Conservation (phyloP, 331 rosid species). For the Ulmus americana region DNA sequence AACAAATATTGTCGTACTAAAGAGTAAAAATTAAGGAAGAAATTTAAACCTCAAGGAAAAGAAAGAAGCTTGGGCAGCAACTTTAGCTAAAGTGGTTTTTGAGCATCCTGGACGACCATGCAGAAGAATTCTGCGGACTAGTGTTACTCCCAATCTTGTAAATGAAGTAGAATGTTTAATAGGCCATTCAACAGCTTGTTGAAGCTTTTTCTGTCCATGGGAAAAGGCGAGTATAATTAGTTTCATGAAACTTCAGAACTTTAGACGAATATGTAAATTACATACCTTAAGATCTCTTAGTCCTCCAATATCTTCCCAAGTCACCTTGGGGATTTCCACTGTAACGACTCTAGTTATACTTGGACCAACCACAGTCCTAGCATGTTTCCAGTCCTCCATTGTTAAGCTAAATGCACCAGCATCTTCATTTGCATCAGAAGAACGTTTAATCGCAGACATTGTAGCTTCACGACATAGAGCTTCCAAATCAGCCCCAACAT, state of each 20-base stretch:
- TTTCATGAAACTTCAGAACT: constrained; percentile 12
- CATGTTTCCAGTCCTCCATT: constrained; percentile 74
- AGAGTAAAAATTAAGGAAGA: constrained; percentile 14
- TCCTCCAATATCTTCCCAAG: constrained; percentile 94
- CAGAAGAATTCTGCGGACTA: constrained; percentile 81
- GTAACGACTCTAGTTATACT: constrained; percentile 90
- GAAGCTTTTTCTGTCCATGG: constrained; percentile 67
- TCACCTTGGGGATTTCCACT: constrained; percentile 80
- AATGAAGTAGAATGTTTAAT: constrained; percentile 63
- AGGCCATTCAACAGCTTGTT: constrained; percentile 94
- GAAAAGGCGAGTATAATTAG: constrained; percentile 13
- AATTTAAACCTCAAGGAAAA: constrained; percentile 77
- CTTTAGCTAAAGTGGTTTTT: constrained; percentile 94
- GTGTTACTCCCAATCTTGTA: constrained; percentile 77
- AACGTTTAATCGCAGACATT: constrained; percentile 45
- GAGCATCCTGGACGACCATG: constrained; percentile 99
- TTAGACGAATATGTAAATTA: constrained; percentile 19
- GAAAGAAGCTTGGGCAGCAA: constrained; percentile 86
- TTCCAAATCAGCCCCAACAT: constrained; percentile 91
- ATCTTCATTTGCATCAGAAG: constrained; percentile 42
- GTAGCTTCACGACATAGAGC: constrained; percentile 79
- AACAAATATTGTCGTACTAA: not conserved
- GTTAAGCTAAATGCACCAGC: constrained; percentile 31
- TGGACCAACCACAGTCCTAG: constrained; percentile 63
- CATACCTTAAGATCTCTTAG: constrained; percentile 76